Evolutionary conservation across 768 basidiomycete genomes (phyloP).

Genomic region (Dictyophora rubrovolvata): DNA sequence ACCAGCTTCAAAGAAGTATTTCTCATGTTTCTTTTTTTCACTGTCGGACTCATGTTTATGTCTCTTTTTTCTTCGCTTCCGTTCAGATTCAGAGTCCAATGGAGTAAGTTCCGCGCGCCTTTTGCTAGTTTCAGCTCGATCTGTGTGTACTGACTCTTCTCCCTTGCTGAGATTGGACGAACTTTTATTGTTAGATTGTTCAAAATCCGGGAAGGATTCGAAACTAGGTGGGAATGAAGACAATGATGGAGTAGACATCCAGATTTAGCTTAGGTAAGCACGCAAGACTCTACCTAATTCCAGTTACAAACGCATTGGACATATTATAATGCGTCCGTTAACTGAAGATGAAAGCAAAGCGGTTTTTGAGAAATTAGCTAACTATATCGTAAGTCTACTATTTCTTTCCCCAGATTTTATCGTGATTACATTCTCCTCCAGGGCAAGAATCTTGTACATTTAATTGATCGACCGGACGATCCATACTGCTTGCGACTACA

Average conservation of each 20-base stretch:
- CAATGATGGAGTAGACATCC: slow-evolving; percentile 43
- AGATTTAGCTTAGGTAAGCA: neutral
- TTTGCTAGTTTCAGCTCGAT: too few species aligned
- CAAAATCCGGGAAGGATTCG: slow-evolving; percentile 20
- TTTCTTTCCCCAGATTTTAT: neutral
- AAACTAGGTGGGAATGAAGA: slow-evolving; percentile 55
- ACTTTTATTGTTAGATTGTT: too few species aligned
- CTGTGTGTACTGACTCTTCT: too few species aligned
- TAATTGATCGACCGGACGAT: slow-evolving; percentile 91
- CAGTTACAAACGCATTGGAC: slow-evolving; percentile 15
- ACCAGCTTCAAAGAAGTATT: slow-evolving; percentile 12
- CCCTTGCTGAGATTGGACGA: too few species aligned
- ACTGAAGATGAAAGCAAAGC: slow-evolving; percentile 96
- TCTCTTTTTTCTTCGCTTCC: slow-evolving; percentile 16
- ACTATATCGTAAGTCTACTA: slow-evolving; percentile 69
- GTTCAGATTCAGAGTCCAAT: slow-evolving; percentile 14
- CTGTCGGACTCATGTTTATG: neutral
- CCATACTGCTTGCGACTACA: slow-evolving; percentile 94
- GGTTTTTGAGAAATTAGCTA: slow-evolving; percentile 93
- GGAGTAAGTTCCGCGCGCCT: too few species aligned
- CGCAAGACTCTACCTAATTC: slow-evolving; percentile 14
- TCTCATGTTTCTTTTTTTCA: neutral
- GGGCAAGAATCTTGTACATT: slow-evolving; percentile 94
- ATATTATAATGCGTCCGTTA: slow-evolving; percentile 69
- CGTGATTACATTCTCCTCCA: slow-evolving; percentile 19